Evolutionary conservation across 345 rosid genomes (phyloP).

Genomic region (Pugionium cornutum): DNA sequence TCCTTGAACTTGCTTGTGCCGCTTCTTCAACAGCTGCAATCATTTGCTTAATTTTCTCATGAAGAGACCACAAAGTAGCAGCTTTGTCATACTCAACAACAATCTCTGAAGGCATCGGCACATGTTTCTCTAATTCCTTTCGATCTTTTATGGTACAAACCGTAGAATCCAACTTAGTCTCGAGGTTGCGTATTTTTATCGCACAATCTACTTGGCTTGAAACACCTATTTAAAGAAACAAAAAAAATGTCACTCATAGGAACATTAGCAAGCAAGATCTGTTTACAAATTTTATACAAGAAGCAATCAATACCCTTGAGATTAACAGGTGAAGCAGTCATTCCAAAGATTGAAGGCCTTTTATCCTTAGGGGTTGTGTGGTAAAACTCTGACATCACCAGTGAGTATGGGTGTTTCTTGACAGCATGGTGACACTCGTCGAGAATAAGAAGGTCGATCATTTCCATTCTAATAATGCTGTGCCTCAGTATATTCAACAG

Average conservation of each 20-base stretch:
- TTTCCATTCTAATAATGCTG: conserved; percentile 91
- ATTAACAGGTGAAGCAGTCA: conserved; percentile 99
- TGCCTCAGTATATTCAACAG: conserved; percentile 92
- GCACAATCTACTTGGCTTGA: conserved; percentile 98
- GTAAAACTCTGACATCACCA: conserved; percentile 98
- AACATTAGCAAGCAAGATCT: neutral
- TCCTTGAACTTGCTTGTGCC: conserved; percentile 80
- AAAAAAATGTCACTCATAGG: neutral
- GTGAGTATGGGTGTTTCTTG: conserved; percentile 96
- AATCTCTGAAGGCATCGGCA: conserved; percentile 91
- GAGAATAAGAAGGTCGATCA: conserved; percentile 81
- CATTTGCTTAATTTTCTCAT: conserved; percentile 90
- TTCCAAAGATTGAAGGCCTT: conserved; percentile 94
- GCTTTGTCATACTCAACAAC: conserved; percentile 96
- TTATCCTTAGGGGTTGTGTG: conserved; percentile 86
- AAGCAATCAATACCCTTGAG: conserved; percentile 63
- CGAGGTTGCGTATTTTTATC: conserved; percentile 94
- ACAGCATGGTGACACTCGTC: conserved; percentile 99
- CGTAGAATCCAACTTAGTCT: conserved; percentile 86
- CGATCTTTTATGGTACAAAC: conserved; percentile 95
- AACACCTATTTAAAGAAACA: conserved; percentile 57
- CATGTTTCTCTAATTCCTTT: conserved; percentile 93
- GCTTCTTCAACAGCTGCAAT: conserved; percentile 88
- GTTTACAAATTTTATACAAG: conserved; percentile 1
- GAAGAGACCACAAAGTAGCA: conserved; percentile 91